Evolutionary conservation across 2,329 filamentous ascomycete species (phyloP).

Genomic region (Aspergillus sp.): DNA sequence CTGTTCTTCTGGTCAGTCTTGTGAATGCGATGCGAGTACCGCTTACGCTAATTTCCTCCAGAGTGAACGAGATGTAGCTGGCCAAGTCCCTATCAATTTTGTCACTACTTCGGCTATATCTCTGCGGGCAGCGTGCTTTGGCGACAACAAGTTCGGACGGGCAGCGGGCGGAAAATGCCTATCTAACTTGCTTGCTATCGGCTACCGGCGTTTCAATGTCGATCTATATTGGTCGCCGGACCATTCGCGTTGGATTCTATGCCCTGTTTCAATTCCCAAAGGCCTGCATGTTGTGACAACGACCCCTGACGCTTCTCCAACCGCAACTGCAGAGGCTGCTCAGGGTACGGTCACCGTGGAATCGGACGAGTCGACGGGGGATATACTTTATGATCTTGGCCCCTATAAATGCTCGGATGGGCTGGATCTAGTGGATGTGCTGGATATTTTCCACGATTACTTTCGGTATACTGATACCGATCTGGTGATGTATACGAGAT

Average conservation of each 20-base stretch:
- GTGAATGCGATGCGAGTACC: too few species aligned
- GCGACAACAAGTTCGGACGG: constrained; percentile 53
- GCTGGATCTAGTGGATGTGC: constrained; percentile 53
- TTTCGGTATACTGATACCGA: constrained; percentile 55
- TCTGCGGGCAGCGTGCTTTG: constrained; percentile 60
- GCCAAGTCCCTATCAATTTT: constrained; percentile 63
- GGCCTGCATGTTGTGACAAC: constrained; percentile 22
- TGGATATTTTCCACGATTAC: constrained; percentile 54
- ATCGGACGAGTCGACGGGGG: constrained; percentile 21
- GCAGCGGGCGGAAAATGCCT: constrained; percentile 55
- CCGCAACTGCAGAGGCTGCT: constrained; percentile 22
- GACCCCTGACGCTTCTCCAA: constrained; percentile 24
- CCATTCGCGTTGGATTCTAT: constrained; percentile 58
- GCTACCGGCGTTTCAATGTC: constrained; percentile 58
- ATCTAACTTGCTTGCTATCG: constrained; percentile 62
- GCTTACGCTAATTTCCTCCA: constrained; percentile 28
- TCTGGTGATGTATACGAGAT: constrained; percentile 54
- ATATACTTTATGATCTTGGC: constrained; percentile 50
- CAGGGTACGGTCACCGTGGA: constrained; percentile 25
- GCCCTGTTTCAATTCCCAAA: constrained; percentile 55
- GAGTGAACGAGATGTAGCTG: constrained; percentile 63
- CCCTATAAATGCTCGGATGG: constrained; percentile 55
- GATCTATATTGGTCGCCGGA: constrained; percentile 65
- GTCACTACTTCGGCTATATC: constrained; percentile 59
- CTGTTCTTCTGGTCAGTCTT: constrained; percentile 39